Evolutionary conservation across 2,329 filamentous ascomycete species (phyloP).

Genomic region (Talaromyces islandicus): DNA sequence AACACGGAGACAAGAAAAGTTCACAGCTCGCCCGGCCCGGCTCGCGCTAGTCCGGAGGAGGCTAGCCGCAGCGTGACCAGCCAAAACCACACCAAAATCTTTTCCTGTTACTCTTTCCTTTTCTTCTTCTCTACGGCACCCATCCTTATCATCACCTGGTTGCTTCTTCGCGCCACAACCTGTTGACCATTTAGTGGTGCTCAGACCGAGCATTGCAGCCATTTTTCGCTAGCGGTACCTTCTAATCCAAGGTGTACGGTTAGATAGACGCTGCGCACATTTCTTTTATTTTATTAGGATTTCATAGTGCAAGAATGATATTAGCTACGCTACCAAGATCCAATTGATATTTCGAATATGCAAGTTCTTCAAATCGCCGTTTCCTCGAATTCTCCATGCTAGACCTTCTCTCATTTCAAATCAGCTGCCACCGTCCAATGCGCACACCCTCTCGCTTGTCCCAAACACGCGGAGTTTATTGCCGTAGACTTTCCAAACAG

Average conservation of each 20-base stretch:
- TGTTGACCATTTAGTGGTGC: conserved; percentile 90
- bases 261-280: conserved; percentile 96
- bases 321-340: not conserved
- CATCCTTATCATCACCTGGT: conserved; percentile 92
- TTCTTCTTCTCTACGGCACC: conserved; percentile 55
- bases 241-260: conserved; percentile 75
- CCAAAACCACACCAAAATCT: conserved; percentile 18
- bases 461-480: conserved; percentile 58
- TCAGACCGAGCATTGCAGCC: conserved; percentile 73
- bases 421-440: conserved; percentile 10
- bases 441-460: conserved; percentile 47
- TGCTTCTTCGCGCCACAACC: conserved; percentile 60
- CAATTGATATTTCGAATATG: not conserved
- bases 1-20: conserved; percentile 29
- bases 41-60: conserved; percentile 20
- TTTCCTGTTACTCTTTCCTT: conserved; percentile 19
- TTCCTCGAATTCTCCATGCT: not conserved
- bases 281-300: not conserved
- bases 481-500: conserved; percentile 54
- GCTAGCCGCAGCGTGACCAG: conserved; percentile 20
- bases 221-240: conserved; percentile 99
- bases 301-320: not conserved
- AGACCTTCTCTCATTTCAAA: not conserved
- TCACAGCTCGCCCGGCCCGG: conserved; percentile 16
- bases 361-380: not conserved